Evolutionary conservation across 495 filamentous ascomycete genomes (phyloP).

Genomic region (Ramalina intermedia): DNA sequence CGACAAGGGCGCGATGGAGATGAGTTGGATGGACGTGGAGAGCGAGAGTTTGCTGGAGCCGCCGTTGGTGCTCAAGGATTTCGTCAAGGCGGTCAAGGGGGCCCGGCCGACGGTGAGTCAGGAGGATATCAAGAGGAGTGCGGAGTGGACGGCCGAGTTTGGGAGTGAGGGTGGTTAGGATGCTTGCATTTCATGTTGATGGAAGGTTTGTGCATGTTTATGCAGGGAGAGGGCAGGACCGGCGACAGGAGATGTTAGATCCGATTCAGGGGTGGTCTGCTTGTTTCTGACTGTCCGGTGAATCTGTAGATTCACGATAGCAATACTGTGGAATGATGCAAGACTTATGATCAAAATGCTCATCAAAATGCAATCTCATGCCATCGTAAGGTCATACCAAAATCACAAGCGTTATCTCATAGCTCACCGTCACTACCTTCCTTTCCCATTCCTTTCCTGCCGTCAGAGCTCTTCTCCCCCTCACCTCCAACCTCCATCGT

Average conservation of each 20-base stretch:
- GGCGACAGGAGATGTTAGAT: too few relatives aligned
- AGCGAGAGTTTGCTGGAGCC: slow-evolving; percentile 76
- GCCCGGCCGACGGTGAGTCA: slow-evolving; percentile 78
- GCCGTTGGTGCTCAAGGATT: slow-evolving; percentile 75
- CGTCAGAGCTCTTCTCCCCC: neutral
- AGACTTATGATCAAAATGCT: neutral
- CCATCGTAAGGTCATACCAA: neutral
- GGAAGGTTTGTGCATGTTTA: too few relatives aligned
- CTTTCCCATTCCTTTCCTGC: neutral
- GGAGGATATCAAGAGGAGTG: slow-evolving; percentile 67
- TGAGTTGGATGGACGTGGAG: slow-evolving; percentile 82
- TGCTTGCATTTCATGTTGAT: too few relatives aligned
- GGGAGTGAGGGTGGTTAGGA: slow-evolving; percentile 70
- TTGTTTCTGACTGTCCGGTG: too few relatives aligned
- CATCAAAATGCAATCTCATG: neutral
- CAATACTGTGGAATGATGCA: too few relatives aligned
- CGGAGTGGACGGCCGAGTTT: slow-evolving; percentile 94
- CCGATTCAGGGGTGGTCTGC: too few relatives aligned
- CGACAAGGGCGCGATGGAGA: slow-evolving; percentile 69
- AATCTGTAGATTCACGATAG: too few relatives aligned
- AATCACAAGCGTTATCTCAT: neutral
- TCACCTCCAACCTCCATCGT: neutral
- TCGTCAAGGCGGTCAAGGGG: slow-evolving; percentile 79
- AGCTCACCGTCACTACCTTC: neutral
- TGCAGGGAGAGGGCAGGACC: too few relatives aligned